Evolutionary conservation across 345 rosid species (phyloP), one percentile per base, ranked within the genome.

Genomic region (Atalantia buxifolia): DNA sequence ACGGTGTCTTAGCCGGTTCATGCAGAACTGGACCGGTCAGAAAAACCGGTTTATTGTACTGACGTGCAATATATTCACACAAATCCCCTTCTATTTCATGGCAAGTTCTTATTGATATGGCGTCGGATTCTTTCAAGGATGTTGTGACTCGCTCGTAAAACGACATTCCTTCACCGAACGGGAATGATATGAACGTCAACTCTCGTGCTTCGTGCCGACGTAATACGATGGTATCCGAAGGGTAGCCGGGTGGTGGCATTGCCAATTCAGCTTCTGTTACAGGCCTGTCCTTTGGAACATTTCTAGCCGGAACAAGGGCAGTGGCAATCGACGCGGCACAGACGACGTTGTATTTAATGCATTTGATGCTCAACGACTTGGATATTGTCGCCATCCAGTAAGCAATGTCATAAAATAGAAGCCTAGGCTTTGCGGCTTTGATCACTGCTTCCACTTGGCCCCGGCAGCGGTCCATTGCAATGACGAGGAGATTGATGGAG

Each of bases 1-100:
- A 56, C 0, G 50, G 16, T 25, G 73, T 35, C 25, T 78, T 61
- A 18, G 77, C n/a, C 1, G 77, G 83, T 42, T 81, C 82, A 0
- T 90, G 88, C 35, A 93, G 79, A 18, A 88, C 83, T 0, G 98
- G 95, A 12, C 98, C 95, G 0, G 97, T 89, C 61, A 91, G 12
- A 50, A 89, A 71, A 31, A 94, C 85, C 0, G 84, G 81, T 50
- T 81, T 92, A 7, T 1, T 64, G 64, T 85, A 93, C 73, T 93
- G 98, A 59, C 62, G 74, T 3, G 81, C 76, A 0, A 93, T 55
- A 76, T 90, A 94, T 55, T 87, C 90, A 55, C 98, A 90, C 24
- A 90, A 77, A 14, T 81, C 74, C 21, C 88, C 90, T 84, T 94
- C 97, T 0, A 84, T 50, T 78, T 94, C 98, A 5, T 22, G 71